phyloP scores from a whole-genome alignment of 306 rosid genomes.

The Castanopsis chinensis region DNA sequence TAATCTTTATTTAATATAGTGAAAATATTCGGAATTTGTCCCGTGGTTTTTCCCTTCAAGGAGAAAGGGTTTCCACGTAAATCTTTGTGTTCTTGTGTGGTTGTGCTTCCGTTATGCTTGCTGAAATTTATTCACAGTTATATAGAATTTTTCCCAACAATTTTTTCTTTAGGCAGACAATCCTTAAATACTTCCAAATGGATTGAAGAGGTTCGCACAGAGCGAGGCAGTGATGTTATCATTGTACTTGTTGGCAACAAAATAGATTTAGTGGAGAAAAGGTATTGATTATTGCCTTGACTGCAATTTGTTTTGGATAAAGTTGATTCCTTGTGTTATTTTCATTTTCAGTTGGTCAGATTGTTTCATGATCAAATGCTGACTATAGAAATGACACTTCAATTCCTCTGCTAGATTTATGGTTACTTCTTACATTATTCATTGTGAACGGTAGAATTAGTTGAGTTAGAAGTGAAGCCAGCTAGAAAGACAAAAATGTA shows the following conservation, averaged over 20 bases:
- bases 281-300: constrained; percentile 40
- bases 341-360: background rate
- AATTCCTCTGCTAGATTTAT: background rate
- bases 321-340: background rate
- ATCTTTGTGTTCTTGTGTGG: too few relatives aligned
- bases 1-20: too few relatives aligned
- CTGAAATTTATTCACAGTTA: too few relatives aligned
- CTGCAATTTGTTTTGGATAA: background rate
- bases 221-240: constrained; percentile 87
- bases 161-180: constrained; percentile 55
- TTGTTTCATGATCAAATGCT: background rate
- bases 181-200: constrained; percentile 78
- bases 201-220: constrained; percentile 93
- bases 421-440: background rate
- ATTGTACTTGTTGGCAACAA: constrained; percentile 87
- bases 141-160: too few relatives aligned
- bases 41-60: too few relatives aligned
- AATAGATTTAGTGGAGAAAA: constrained; percentile 89
- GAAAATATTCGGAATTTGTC: too few relatives aligned
- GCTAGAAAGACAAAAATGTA: background rate
- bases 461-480: background rate
- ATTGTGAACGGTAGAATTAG: background rate
- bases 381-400: background rate
- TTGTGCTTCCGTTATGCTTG: too few relatives aligned
- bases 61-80: too few relatives aligned